A percentile compares a stretch with the other conserved stretches of the same genome.
These are phyloP conservation scores for Amauroascus verrucosus DNA, from an alignment of 2,329 filamentous ascomycete genomes.

Conservation along the genomic window DNA sequence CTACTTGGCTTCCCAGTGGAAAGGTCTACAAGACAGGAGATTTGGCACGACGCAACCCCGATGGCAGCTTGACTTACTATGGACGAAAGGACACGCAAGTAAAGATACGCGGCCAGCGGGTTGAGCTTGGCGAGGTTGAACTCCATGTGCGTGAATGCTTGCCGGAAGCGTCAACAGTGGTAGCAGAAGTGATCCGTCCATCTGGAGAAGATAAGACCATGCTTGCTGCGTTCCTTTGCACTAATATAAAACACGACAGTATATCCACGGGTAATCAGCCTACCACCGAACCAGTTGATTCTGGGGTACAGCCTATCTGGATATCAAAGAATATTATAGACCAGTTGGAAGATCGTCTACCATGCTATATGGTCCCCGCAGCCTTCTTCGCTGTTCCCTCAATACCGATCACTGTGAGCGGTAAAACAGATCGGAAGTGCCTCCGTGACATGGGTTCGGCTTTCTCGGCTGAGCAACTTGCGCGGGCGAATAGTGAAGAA, in stretches of 20 bases:
- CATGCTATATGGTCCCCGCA: slow-evolving; percentile 29
- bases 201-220: slow-evolving; percentile 4
- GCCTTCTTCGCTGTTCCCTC: slow-evolving; percentile 29
- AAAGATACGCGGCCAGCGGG: slow-evolving; percentile 71
- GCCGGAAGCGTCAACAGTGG: slow-evolving; percentile 1
- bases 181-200: slow-evolving; percentile 9
- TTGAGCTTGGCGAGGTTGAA: slow-evolving; percentile 80
- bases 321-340: slow-evolving; percentile 2
- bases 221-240: slow-evolving; percentile 4
- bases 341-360: slow-evolving; percentile 21
- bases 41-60: slow-evolving; percentile 21
- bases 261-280: background rate
- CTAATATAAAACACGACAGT: background rate
- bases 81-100: slow-evolving; percentile 47
- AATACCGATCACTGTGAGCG: slow-evolving; percentile 26
- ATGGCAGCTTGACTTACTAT: slow-evolving; percentile 17
- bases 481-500: background rate
- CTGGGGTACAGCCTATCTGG: background rate
- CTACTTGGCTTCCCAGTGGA: slow-evolving; percentile 15
- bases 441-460: slow-evolving; percentile 20
- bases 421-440: slow-evolving; percentile 29
- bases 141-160: slow-evolving; percentile 43
- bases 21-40: slow-evolving; percentile 22
- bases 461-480: slow-evolving; percentile 6
- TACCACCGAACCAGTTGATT: background rate